phyloP scores from a whole-genome alignment of 768 basidiomycete species.

The Podaxis pistillaris region DNA sequence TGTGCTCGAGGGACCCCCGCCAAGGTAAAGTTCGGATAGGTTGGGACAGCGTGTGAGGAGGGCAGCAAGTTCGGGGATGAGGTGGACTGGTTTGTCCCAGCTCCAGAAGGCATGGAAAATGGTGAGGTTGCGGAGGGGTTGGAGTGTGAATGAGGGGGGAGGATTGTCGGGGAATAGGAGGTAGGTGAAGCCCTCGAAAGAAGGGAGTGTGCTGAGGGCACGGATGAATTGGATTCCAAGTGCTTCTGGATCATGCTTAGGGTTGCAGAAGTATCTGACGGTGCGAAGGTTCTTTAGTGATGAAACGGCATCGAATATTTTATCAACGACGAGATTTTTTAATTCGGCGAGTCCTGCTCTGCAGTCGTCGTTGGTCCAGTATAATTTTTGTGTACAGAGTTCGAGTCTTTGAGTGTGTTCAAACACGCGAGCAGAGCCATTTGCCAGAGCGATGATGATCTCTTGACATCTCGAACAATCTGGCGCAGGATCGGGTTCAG shows the following conservation, averaged over 20 bases:
- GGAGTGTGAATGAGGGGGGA: slow-evolving; percentile 1
- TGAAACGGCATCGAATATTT: not conserved
- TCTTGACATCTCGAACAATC: slow-evolving; percentile 1
- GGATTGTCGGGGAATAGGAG: not conserved
- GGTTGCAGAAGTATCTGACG: not conserved
- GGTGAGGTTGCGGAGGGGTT: slow-evolving; percentile 4
- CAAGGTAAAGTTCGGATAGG: not conserved
- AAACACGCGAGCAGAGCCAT: not conserved
- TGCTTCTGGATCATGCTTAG: not conserved
- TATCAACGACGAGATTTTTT: not conserved
- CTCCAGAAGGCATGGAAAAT: not conserved
- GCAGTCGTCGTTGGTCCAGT: not conserved
- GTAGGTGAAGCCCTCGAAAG: not conserved
- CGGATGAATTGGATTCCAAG: not conserved
- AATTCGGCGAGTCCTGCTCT: not conserved
- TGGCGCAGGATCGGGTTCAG: not conserved
- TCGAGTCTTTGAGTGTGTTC: not conserved
- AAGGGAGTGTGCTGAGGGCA: not conserved
- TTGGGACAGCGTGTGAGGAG: slow-evolving; percentile 3
- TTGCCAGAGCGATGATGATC: slow-evolving; percentile 5
- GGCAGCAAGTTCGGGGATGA: not conserved
- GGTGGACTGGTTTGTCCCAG: not conserved
- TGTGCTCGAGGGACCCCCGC: not conserved
- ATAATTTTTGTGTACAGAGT: not conserved
- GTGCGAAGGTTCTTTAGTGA: not conserved